A percentile compares a stretch with the other conserved stretches of the same genome.
phyloP scores from a whole-genome alignment of 2,329 filamentous ascomycete genomes.

The Sporothrix inflata region DNA sequence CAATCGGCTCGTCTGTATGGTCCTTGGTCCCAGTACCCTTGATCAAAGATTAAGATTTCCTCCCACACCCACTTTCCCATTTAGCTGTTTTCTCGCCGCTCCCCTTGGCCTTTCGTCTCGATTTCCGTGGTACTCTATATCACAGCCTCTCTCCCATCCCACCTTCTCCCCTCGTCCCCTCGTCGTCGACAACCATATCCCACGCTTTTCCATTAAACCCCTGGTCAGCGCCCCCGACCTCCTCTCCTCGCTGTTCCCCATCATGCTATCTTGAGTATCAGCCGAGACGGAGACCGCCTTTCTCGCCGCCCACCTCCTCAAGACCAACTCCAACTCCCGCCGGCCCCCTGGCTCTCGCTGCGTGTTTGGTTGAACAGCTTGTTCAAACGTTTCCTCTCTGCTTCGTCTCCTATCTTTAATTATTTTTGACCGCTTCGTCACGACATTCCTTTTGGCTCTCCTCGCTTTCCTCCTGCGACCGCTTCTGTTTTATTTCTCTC shows the following conservation, averaged over 20 bases:
- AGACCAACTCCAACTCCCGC: neutral
- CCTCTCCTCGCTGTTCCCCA: neutral
- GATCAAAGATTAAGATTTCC: conserved; percentile 26
- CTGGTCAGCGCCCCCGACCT: conserved; percentile 19
- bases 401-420: conserved; percentile 20
- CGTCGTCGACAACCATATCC: conserved; percentile 8
- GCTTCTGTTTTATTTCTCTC: conserved; percentile 13
- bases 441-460: conserved; percentile 8
- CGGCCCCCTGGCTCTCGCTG: neutral
- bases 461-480: conserved; percentile 6
- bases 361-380: neutral
- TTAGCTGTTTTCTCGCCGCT: neutral
- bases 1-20: conserved; percentile 22
- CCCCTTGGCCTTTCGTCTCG: neutral
- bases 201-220: conserved; percentile 26
- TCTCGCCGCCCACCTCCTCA: neutral
- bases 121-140: conserved; percentile 19
- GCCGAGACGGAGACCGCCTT: conserved; percentile 24
- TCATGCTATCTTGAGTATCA: conserved; percentile 26
- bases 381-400: neutral
- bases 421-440: conserved; percentile 11
- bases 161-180: neutral
- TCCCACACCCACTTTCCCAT: conserved; percentile 19
- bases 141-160: conserved; percentile 14
- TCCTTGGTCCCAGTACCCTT: conserved; percentile 21